Percentiles rank a stretch among this genome's conserved stretches.
These are phyloP conservation scores for Arxiozyma heterogenica DNA, from an alignment of 1,139 yeast genomes.

Conservation along the genomic window DNA sequence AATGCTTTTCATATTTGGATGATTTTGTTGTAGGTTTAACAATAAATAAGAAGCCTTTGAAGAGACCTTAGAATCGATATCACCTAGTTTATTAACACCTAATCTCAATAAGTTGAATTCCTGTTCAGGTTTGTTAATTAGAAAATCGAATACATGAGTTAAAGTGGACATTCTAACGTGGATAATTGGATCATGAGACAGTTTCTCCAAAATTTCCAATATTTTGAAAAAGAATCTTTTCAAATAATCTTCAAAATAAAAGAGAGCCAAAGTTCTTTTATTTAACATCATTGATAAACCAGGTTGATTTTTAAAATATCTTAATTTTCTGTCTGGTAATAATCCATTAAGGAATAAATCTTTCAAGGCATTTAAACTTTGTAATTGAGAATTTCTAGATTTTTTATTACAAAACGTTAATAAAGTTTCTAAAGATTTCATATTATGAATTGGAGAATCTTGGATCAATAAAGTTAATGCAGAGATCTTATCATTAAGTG, in stretches of 20 bases:
- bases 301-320: conserved; percentile 68
- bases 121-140: conserved; percentile 88
- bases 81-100: conserved; percentile 92
- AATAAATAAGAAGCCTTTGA: conserved; percentile 80
- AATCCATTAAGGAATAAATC: conserved; percentile 75
- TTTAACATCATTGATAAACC: conserved; percentile 44
- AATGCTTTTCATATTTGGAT: conserved; percentile 90
- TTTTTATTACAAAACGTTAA: conserved; percentile 78
- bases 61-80: conserved; percentile 79
- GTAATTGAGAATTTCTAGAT: conserved; percentile 87
- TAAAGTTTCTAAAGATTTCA: conserved; percentile 73
- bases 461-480: conserved; percentile 87
- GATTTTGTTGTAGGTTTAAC: conserved; percentile 75
- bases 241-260: conserved; percentile 83
- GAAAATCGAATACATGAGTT: conserved; percentile 66
- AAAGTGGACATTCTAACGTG: conserved; percentile 78
- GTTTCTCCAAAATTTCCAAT: conserved; percentile 48
- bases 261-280: conserved; percentile 53
- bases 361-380: conserved; percentile 79
- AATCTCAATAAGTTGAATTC: conserved; percentile 82
- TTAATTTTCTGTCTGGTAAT: conserved; percentile 76
- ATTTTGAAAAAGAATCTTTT: conserved; percentile 69
- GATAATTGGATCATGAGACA: conserved; percentile 86
- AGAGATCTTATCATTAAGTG: conserved; percentile 88
- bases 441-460: conserved; percentile 88